Base-by-base conservation (phyloP, 345 rosid genomes). In the Zanthoxylum bungeanum region DNA sequence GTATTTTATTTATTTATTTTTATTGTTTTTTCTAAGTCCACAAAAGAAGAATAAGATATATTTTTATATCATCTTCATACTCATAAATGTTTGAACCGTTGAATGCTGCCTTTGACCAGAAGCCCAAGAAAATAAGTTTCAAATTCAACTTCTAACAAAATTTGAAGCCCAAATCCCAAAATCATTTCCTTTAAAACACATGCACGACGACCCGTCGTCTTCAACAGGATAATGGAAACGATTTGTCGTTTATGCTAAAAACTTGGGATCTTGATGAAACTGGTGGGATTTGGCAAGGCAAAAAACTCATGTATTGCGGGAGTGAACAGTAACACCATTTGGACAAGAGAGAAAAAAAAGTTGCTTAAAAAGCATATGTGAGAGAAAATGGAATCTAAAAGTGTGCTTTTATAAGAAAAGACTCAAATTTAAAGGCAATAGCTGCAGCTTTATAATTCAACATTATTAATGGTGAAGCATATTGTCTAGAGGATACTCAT, bases 391-490 rank as follows among this genome's bases (percentile, higher is more conserved):
- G 69, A 64, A 46, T 30, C 56, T 47, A 44, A 16, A 16, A 10
- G 33, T 30, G 39, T 53, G 47, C 19, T 47, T 63, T 17, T 14
- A 27, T n/a, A 19, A 17, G 33, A 2, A 28, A 66, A 49, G 44
- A 50, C 11, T 47, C 27, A 49, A 10, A 25, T 10, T 31, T 25
- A 22, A 56, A 40, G n/a, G 28, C 9, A 34, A 57, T 56, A 21
- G 72, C 64, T 69, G 72, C 28, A 17, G 27, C 63, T 27, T 24
- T 14, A 36, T 3, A 52, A 14, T 67, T 52, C 71, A 24, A 36
- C 49, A 50, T 16, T 51, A 50, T 16, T 51, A 33, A 16, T 2
- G 33, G 30, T 39, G 50, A 62, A 62, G 31, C 30, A 40, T 60
- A 17, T 60, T 60, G 64, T 33, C 40, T 14, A 9, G 24, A 34